Base-by-base conservation (phyloP, 352 stramenopile species). In the Phytophthora rubi region DNA sequence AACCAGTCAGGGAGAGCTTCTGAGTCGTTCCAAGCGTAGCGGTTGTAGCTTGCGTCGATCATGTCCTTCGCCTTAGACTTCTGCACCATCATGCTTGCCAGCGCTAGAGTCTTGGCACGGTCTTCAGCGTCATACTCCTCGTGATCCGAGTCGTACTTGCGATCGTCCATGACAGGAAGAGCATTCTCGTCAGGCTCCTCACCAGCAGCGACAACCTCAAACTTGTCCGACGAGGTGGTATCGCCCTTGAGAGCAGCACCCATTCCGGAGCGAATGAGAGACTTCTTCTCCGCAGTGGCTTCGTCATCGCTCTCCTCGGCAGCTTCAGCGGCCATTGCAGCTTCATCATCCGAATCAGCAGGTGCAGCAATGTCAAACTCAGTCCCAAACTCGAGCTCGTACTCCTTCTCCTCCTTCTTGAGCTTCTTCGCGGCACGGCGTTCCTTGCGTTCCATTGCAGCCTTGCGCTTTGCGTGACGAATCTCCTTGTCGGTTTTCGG, bases 1-100 rank as follows among this genome's bases (percentile, higher is more conserved):
- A 99, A 99, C 98, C 98, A 99, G 62, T 99, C 93, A 0, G 98
- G 98, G 7, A 99, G 65, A 42, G 97, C 94, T 8, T 85, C 53
- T 1, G 95, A 89, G 81, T 99, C 98, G 75, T 99, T 99, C 97
- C 98, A 99, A 4, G 97, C 94, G 75, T 98, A 99, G 0, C 98
- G 95, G 79, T 99, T 99, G 91, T 99, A 99, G 28, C 93, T 99
- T 2, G 97, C 91, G 75, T 99, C 98, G 5, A 99, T 94, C 58
- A 99, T 72, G 26, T 98, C 96, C 75, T 99, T 99, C 7, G 97
- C 96, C 63, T 99, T 99, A 0, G 88, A 97, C 62, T 97, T 93
- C 37, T 98, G 90, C 8, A 99, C 86, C 94, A 99, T 99, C 97
- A 99, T 98, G 10, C 95, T 98, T 12, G 96, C 98, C 8, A 99